Evolutionary conservation across 140 eudicot species (phyloP), one percentile per base, ranked within the genome.

Genomic region (Oenanthe javanica): DNA sequence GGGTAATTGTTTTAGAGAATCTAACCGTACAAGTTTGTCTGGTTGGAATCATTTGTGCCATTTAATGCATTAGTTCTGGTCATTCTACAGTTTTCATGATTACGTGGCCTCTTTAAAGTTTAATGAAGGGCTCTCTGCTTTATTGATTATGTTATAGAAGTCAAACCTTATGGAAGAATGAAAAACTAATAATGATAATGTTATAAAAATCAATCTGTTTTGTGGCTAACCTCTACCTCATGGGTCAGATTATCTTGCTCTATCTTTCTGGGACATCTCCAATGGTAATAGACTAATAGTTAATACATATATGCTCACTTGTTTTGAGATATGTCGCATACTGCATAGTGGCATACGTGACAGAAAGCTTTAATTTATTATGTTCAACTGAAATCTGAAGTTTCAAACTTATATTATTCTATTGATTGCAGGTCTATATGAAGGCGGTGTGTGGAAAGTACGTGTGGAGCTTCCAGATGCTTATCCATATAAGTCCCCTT

Each of bases 381-480:
- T 63, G 40, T 63, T 25, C 25, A 25, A 3, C 25, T 63, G 2
- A 66, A 66, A 12, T 27, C 43, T 27, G 18, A 13, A 66, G 43
- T 25, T 23, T 3, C 13, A 27, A 66, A 13, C 19, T 64, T 64
- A 12, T 27, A 23, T 27, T 66, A 10, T 25, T 66, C 4, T 36
- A 67, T 72, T 47, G 77, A 57, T 40, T 74, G 14, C 82, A 91
- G 97, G 97, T 70, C 84, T 75, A 70, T 91, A 91, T 63, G 91
- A 91, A 77, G 97, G 97, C 25, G 97, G 97, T 72, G 90, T 88
- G 74, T 91, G 97, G 97, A 89, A 91, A 87, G 87, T 91, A 16
- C 88, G 83, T 14, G 97, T 91, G 45, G 89, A 88, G 84, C 88
- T 91, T 72, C 94, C 93, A 2, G 97, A 89, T 81, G 89, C 92